Conservation (phyloP, 495 filamentous ascomycete species). For the Geopyxis carbonaria region DNA sequence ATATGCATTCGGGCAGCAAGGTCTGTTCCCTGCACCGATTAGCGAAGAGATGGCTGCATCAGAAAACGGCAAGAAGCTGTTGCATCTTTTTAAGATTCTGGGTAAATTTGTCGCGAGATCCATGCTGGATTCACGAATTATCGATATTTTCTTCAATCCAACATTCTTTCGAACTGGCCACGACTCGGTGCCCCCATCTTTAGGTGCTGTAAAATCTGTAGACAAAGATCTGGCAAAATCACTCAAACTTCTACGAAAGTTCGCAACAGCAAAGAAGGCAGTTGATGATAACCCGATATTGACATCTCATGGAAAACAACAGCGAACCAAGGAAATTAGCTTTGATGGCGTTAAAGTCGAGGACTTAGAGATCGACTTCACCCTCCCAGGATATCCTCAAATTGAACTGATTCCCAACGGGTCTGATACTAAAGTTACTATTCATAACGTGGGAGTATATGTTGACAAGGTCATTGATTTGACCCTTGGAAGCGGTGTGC, state of each 20-base stretch:
- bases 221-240: conserved; percentile 75
- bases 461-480: conserved; percentile 80
- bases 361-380: conserved; percentile 83
- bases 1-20: conserved; percentile 69
- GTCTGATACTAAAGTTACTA: conserved; percentile 54
- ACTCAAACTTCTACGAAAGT: conserved; percentile 74
- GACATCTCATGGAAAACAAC: conserved; percentile 48
- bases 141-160: conserved; percentile 93
- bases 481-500: conserved; percentile 76
- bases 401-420: conserved; percentile 73
- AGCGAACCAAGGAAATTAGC: conserved; percentile 46
- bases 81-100: conserved; percentile 80
- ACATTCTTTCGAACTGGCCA: conserved; percentile 93
- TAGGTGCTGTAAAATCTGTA: conserved; percentile 83
- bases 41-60: conserved; percentile 55
- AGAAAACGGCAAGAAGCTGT: conserved; percentile 62
- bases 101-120: conserved; percentile 96
- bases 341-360: conserved; percentile 64
- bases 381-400: conserved; percentile 74
- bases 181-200: conserved; percentile 55
- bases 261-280: conserved; percentile 60
- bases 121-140: conserved; percentile 96
- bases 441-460: conserved; percentile 77
- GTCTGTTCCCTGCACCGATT: conserved; percentile 87
- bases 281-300: conserved; percentile 54